Evolutionary conservation across 2,329 filamentous ascomycete species (phyloP).

Genomic region (Sclerotinia trifoliorum): DNA sequence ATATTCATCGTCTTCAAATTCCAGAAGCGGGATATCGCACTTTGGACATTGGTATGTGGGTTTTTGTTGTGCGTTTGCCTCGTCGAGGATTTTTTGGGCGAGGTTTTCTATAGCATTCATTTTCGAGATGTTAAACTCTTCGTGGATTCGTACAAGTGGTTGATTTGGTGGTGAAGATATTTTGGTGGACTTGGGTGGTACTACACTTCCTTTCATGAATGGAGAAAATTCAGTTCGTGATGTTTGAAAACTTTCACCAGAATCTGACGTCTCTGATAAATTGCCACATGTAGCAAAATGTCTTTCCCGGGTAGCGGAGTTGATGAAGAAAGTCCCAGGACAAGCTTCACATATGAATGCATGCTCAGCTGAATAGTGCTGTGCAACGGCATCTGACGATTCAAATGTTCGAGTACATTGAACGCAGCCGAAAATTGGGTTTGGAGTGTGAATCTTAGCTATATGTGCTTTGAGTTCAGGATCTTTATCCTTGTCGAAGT

Average conservation of each 20-base stretch:
- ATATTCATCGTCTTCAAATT: not conserved
- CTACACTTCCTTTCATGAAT: not conserved
- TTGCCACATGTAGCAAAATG: not conserved
- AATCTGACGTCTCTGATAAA: not conserved
- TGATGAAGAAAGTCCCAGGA: not conserved
- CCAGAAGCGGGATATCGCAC: not conserved
- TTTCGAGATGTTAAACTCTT: not conserved
- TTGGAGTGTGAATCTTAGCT: not conserved
- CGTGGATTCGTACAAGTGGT: not conserved
- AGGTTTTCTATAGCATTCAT: not conserved
- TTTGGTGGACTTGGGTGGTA: not conserved
- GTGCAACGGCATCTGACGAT: not conserved
- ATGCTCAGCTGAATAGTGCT: slow-evolving; percentile 5
- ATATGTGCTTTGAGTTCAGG: not conserved
- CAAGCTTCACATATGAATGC: slow-evolving; percentile 5
- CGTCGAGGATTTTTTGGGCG: not conserved
- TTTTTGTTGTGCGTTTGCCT: not conserved
- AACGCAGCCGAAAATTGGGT: not conserved
- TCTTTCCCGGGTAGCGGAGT: not conserved
- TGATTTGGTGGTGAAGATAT: not conserved
- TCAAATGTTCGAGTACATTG: not conserved
- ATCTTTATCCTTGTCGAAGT: not conserved
- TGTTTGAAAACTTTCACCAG: slow-evolving; percentile 6
- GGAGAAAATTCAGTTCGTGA: not conserved
- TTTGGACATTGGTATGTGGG: not conserved